Evolutionary conservation across 2,329 filamentous ascomycete species (phyloP), one percentile per base, ranked within the genome.

Genomic region (Cytospora mali): DNA sequence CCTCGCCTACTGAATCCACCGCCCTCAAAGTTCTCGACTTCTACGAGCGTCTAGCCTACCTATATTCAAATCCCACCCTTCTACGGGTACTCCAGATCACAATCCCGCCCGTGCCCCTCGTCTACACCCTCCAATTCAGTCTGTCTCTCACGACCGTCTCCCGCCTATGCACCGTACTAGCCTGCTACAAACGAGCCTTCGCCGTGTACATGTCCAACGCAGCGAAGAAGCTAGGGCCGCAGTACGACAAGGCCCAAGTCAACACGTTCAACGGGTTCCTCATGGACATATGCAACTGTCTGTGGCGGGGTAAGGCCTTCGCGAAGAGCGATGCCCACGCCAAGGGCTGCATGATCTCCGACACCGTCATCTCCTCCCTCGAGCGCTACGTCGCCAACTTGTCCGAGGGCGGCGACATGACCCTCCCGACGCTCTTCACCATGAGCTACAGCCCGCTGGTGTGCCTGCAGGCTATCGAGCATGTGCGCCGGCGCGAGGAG

Each of bases 261-360:
- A 84, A 86, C 66, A 77, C 83, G 27, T 93, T 95, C 77, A 96
- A 96, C 72, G 89, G 89, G 25, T 93, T 90, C 72, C 82, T 96
- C 33, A 93, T 95, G 86, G 92, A 96, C 71, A 83, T 93, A 33
- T 93, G 91, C 78, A 96, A 96, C 72, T 86, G 90, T 56, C 74
- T 95, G 53, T 96, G 92, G 92, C 85, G 91, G 10, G 84, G 85
- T 25, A 85, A 88, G 14, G 92, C 89, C 1, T 88, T 96, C 64
- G 85, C 85, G 62, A 77, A 77, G 14, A 78, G 79, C 1, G 90
- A 94, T 67, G 76, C 82, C n/a, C 87, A 87, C 69, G 80, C 85
- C 2, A 79, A 81, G 58, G 86, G 84, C 10, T 87, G 84, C 68
- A 74, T 82, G 63, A 67, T 85, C 7, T 73, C 82, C 16, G 69